A percentile compares a stretch with the other conserved stretches of the same genome.
phyloP scores from a whole-genome alignment of 768 basidiomycete genomes.

The Termitomyces titanicus region DNA sequence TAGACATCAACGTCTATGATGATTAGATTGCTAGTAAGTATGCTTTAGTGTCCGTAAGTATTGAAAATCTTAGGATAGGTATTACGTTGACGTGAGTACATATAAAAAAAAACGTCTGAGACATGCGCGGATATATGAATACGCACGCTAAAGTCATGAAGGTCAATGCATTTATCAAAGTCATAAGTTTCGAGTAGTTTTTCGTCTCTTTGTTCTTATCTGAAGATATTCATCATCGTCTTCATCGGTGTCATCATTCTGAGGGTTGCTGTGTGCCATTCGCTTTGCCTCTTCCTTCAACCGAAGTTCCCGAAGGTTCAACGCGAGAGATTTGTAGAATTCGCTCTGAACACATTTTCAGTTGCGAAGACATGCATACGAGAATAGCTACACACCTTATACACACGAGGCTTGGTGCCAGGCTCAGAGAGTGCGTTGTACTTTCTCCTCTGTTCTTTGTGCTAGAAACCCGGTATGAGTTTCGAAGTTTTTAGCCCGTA shows the following conservation, averaged over 20 bases:
- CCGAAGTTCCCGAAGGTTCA: constrained; percentile 58
- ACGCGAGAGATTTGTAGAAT: constrained; percentile 59
- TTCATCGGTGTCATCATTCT: constrained; percentile 42
- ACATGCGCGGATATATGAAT: no score
- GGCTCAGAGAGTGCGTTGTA: constrained; percentile 40
- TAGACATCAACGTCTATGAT: background rate
- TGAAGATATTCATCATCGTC: constrained; percentile 50
- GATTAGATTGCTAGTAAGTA: background rate
- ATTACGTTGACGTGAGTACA: background rate
- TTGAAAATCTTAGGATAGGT: background rate
- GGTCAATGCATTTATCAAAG: background rate
- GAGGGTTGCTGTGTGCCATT: constrained; percentile 22
- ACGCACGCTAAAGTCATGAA: background rate
- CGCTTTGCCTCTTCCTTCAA: constrained; percentile 54
- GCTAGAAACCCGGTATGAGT: constrained; percentile 32
- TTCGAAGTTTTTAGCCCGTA: constrained; percentile 6
- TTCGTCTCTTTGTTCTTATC: constrained; percentile 31
- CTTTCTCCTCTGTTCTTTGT: constrained; percentile 59
- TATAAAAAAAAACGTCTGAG: background rate
- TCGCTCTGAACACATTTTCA: constrained; percentile 44
- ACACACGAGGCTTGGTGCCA: constrained; percentile 47
- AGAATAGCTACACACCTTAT: constrained; percentile 45
- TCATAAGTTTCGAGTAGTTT: constrained; percentile 13
- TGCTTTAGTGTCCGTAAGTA: background rate
- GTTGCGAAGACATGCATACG: background rate